These are phyloP conservation scores for Antitrichia curtipendula DNA, from an alignment of 225 moss, liverwort and hornwort species.

Conservation along the genomic window DNA sequence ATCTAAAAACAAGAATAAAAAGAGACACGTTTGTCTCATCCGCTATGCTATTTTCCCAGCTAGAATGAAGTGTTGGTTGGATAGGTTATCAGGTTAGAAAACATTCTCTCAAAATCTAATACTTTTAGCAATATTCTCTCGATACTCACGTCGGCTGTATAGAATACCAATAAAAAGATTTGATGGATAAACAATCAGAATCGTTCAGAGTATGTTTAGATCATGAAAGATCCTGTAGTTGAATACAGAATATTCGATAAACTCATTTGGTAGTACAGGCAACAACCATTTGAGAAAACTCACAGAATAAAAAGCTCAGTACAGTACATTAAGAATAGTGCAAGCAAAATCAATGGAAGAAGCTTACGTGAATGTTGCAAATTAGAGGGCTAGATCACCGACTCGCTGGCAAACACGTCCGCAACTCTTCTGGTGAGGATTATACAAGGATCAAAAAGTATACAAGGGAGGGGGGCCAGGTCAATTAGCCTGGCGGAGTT, in stretches of 20 bases:
- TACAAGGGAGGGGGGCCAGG: conserved; percentile 2
- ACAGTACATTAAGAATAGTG: neutral
- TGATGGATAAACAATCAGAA: neutral
- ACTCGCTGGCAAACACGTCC: neutral
- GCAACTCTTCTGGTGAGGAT: conserved; percentile 3
- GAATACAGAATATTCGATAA: neutral
- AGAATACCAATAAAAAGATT: neutral
- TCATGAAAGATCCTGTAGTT: neutral
- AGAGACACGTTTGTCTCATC: neutral
- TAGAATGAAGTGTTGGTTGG: neutral
- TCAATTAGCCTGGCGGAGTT: neutral
- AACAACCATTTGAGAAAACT: neutral
- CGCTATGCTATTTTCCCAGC: neutral
- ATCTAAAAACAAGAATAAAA: neutral
- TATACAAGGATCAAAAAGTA: conserved; percentile 15
- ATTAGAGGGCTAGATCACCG: neutral
- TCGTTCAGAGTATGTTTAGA: neutral
- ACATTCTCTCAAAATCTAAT: neutral
- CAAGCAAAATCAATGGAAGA: neutral
- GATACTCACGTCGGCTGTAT: neutral
- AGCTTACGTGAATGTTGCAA: neutral
- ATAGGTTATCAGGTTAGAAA: neutral
- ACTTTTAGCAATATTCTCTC: neutral
- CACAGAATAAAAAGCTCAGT: neutral
- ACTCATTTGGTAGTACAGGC: neutral